phyloP scores from a whole-genome alignment of 306 rosid genomes.

The Vigna trinervia region DNA sequence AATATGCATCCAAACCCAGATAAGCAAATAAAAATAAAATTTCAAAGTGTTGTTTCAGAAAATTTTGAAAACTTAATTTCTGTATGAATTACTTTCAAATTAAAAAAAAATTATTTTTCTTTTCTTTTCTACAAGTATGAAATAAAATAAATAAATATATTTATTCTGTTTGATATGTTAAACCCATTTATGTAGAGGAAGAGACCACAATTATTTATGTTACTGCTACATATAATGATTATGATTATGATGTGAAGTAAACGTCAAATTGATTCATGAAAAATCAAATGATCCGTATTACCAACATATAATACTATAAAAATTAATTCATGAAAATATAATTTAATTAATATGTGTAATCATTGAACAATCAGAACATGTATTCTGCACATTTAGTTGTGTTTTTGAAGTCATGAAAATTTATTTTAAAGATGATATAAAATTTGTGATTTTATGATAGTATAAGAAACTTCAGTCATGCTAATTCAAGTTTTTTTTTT shows the following conservation, averaged over 20 bases:
- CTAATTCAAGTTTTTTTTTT: background rate
- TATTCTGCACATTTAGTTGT: background rate
- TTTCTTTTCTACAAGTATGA: no score
- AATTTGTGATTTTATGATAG: background rate
- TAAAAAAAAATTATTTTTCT: no score
- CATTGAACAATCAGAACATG: background rate
- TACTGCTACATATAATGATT: background rate
- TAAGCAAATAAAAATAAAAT: background rate
- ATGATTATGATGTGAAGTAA: background rate
- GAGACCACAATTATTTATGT: no score
- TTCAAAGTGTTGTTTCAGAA: no score
- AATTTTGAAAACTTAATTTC: no score
- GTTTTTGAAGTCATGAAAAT: background rate
- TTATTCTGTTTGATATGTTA: background rate
- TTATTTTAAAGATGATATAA: background rate
- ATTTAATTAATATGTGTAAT: background rate
- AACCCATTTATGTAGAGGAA: background rate
- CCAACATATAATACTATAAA: background rate
- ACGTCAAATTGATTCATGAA: background rate
- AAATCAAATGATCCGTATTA: background rate
- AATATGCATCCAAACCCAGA: slow-evolving; percentile 39
- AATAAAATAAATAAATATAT: background rate
- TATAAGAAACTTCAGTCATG: background rate
- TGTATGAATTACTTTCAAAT: no score
- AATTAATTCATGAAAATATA: background rate